Evolutionary conservation across 306 rosid genomes (phyloP).

Genomic region (Notholithocarpus densiflorus): DNA sequence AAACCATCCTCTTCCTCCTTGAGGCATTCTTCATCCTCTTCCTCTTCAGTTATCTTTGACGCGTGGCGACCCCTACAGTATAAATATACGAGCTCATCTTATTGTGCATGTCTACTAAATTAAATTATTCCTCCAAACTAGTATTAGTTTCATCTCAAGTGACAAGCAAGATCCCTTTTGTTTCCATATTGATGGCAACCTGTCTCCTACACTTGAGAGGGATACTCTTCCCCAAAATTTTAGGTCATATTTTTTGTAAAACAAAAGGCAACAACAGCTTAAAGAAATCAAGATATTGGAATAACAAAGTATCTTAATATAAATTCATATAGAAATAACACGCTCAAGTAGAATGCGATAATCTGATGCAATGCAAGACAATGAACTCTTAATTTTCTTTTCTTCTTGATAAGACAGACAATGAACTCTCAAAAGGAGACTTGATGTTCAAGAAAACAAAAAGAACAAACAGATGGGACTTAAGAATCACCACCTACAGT

Average conservation of each 20-base stretch:
- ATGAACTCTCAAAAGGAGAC: too few species aligned
- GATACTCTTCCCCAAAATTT: background rate
- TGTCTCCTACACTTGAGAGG: background rate
- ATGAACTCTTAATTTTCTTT: too few species aligned
- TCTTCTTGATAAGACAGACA: too few species aligned
- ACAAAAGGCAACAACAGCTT: background rate
- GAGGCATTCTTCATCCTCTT: slow-evolving; percentile 95
- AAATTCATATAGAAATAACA: background rate
- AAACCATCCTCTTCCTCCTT: slow-evolving; percentile 93
- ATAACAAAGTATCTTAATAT: background rate
- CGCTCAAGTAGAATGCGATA: too few species aligned
- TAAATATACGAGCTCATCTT: background rate
- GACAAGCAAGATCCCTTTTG: background rate
- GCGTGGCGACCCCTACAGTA: slow-evolving; percentile 92
- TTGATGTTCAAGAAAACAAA: too few species aligned
- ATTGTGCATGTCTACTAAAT: background rate
- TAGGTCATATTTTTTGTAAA: background rate
- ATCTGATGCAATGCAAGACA: too few species aligned
- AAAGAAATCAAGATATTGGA: background rate
- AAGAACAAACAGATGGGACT: too few species aligned
- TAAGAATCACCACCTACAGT: too few species aligned
- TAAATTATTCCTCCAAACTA: background rate
- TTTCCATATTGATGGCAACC: background rate
- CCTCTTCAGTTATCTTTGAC: slow-evolving; percentile 96
- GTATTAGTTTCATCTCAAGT: background rate